phyloP scores from a whole-genome alignment of 1,284 basidiomycete species.

The Phellopilus nigrolimitatus region DNA sequence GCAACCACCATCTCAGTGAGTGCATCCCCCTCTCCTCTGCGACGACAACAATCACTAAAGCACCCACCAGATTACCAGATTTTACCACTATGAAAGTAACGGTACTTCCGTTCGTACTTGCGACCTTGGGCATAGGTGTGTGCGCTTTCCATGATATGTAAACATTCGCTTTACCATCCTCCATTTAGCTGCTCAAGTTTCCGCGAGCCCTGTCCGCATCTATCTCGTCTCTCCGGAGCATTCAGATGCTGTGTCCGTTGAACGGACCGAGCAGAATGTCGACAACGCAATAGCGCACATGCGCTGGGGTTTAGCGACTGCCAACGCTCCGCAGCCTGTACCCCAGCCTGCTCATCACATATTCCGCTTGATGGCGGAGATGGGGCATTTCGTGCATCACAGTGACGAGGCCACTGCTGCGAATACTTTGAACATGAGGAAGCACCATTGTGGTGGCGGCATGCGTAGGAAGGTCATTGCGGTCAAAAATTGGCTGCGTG shows the following conservation, averaged over 20 bases:
- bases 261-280: neutral
- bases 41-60: neutral
- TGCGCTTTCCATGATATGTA: neutral
- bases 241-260: neutral
- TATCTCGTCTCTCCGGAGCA: conserved; percentile 13
- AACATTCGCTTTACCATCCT: neutral
- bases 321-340: neutral
- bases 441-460: conserved; percentile 24
- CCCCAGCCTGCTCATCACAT: neutral
- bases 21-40: neutral
- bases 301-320: conserved; percentile 19
- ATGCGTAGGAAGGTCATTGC: conserved; percentile 41
- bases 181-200: conserved; percentile 16
- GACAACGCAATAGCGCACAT: conserved; percentile 11
- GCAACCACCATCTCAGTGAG: conserved; percentile 8
- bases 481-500: conserved; percentile 44
- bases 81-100: conserved; percentile 14
- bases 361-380: neutral
- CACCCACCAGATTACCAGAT: neutral
- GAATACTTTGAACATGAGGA: neutral
- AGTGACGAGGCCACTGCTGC: neutral
- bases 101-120: conserved; percentile 10
- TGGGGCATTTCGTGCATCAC: neutral
- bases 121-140: conserved; percentile 15
- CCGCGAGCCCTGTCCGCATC: conserved; percentile 18